A percentile compares a stretch with the other conserved stretches of the same genome.
Conservation (phyloP, 1,284 basidiomycete species). For the Sporisorium sorghi region DNA sequence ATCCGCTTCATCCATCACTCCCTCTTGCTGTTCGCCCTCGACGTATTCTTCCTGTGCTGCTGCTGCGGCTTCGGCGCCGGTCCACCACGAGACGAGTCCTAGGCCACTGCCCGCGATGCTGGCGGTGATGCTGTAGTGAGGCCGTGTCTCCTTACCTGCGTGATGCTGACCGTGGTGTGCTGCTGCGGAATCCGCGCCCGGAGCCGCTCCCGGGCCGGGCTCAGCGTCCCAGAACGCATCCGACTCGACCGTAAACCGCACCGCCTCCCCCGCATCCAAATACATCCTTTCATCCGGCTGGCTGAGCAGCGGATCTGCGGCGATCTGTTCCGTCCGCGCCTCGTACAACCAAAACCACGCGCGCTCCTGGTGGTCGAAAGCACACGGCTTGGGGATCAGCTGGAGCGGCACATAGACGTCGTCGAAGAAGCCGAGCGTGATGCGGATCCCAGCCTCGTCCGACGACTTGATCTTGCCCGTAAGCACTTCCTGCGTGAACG, state of each 20-base stretch:
- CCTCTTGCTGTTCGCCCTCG: slow-evolving; percentile 8
- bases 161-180: slow-evolving; percentile 41
- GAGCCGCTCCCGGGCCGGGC: slow-evolving; percentile 76
- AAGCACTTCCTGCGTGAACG: slow-evolving; percentile 89
- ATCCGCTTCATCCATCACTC: slow-evolving; percentile 3
- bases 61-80: slow-evolving; percentile 68
- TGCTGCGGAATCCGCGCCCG: slow-evolving; percentile 12
- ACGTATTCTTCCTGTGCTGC: slow-evolving; percentile 13
- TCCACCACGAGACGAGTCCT: slow-evolving; percentile 76
- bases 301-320: slow-evolving; percentile 46
- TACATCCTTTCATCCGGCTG: slow-evolving; percentile 79
- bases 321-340: slow-evolving; percentile 60
- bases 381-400: slow-evolving; percentile 78
- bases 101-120: slow-evolving; percentile 90
- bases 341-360: slow-evolving; percentile 70
- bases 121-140: slow-evolving; percentile 51
- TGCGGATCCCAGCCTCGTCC: slow-evolving; percentile 77
- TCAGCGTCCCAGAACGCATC: slow-evolving; percentile 92
- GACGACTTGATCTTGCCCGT: slow-evolving; percentile 81
- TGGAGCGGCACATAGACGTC: slow-evolving; percentile 83
- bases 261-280: slow-evolving; percentile 82
- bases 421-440: slow-evolving; percentile 91
- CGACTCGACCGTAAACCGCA: slow-evolving; percentile 87
- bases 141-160: slow-evolving; percentile 33
- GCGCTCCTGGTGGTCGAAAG: slow-evolving; percentile 74